phyloP scores from a whole-genome alignment of 148 eudicot genomes.

The Selenicereus undatus region DNA sequence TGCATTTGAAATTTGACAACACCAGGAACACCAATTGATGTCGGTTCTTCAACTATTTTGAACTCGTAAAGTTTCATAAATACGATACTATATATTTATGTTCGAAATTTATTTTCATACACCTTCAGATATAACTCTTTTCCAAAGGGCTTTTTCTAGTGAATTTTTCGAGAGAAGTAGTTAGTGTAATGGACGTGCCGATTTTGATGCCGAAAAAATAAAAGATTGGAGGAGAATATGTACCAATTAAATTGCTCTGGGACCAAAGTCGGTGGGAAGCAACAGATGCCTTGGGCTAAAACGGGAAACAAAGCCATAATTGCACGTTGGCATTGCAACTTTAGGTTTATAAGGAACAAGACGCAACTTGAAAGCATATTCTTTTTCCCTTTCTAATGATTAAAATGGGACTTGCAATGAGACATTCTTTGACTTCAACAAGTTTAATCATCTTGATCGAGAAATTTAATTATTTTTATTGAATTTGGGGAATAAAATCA shows the following conservation, averaged over 20 bases:
- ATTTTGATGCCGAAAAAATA: background rate
- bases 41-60: no score
- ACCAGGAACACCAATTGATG: no score
- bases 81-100: no score
- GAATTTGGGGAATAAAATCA: background rate
- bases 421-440: slow-evolving; percentile 4
- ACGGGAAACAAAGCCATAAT: slow-evolving; percentile 7
- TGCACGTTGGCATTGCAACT: background rate
- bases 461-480: background rate
- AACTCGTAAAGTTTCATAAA: no score
- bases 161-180: no score
- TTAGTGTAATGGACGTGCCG: no score
- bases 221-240: background rate
- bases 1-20: no score
- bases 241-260: background rate
- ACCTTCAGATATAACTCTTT: no score
- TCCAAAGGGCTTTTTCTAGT: no score
- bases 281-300: slow-evolving; percentile 8
- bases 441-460: background rate
- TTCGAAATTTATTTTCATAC: no score
- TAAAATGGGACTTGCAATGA: background rate
- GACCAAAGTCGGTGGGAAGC: background rate
- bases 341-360: background rate
- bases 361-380: background rate
- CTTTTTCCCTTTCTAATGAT: background rate